Conservation (phyloP, 23 red algal species). For the Chondrus crispus region DNA sequence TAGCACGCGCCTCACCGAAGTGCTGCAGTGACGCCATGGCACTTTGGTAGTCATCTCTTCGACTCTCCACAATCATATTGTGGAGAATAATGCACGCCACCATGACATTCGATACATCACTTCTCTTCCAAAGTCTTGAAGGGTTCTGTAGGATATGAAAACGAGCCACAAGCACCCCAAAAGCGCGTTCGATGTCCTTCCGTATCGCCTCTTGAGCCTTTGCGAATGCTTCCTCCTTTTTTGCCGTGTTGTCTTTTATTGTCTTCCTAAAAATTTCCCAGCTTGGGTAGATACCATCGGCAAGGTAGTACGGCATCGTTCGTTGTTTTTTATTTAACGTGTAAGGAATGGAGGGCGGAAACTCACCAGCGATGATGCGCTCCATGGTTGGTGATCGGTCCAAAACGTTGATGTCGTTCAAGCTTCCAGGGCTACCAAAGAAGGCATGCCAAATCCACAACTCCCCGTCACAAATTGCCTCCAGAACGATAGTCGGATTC, state of each 20-base stretch:
- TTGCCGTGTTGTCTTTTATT: neutral
- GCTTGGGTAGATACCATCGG: constrained; percentile 36
- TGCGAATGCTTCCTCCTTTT: neutral
- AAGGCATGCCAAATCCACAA: constrained; percentile 30
- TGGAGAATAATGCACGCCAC: neutral
- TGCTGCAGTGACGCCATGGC: neutral
- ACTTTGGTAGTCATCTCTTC: neutral
- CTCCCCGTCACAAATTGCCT: neutral
- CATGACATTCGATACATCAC: neutral
- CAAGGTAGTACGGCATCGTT: constrained; percentile 36
- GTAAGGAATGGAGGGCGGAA: neutral
- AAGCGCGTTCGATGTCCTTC: constrained; percentile 22
- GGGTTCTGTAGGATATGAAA: neutral
- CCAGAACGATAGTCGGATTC: constrained; percentile 13
- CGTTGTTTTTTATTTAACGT: neutral
- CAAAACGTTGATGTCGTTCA: constrained; percentile 33
- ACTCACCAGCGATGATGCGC: neutral
- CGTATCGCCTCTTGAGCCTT: constrained; percentile 27
- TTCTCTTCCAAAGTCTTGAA: neutral
- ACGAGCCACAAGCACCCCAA: constrained; percentile 6
- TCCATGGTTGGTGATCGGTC: neutral
- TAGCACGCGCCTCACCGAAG: neutral
- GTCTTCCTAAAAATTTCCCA: constrained; percentile 21
- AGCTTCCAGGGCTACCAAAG: neutral
- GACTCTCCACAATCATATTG: constrained; percentile 12